Evolutionary conservation across 1,284 basidiomycete species (phyloP), one percentile per base, ranked within the genome.

Genomic region (Entoloma clypeatum): DNA sequence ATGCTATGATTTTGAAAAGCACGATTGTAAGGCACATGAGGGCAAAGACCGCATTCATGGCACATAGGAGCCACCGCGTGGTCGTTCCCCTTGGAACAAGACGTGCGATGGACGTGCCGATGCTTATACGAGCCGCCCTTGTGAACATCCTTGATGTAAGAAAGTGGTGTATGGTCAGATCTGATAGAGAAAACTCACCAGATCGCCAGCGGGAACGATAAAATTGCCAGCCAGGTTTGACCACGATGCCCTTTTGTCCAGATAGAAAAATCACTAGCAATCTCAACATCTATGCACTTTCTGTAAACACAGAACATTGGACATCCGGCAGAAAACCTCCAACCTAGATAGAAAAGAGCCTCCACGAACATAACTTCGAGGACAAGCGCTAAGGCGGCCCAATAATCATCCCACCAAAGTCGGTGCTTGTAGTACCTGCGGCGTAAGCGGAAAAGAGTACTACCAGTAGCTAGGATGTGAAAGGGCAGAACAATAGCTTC

Each of bases 381-480:
- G 13, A 43, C 2, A n/a, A 52, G 28, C 9, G 36, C 23, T 21
- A 37, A 10, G 4, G 36, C 40, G 5, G 42, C 50, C 50, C 50
- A 49, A 8, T 43, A 36, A 31, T 52, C 50, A 34, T 52, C 50
- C 47, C 50, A 52, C 35, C 47, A 49, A 4, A 45, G 33, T 22
- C 36, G 42, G 16, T 37, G 39, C 13, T 33, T 36, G 8, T 32
- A 42, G 23, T 32, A 35, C 14, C 50, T 39, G 22, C 47, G 45
- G 5, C 19, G 23, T 14, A 52, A 30, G 16, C 50, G 50, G 29
- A 52, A 52, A 19, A 44, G 16, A 5, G 39, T 46, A 35, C 41
- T 42, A 14, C 25, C 7, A 6, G 42, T 46, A 6, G 46, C 49
- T 9, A 48, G 5, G 14, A 32, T 19, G 24, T 51, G 46, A 9